Evolutionary conservation across 495 filamentous ascomycete genomes (phyloP).

Genomic region (Xylaria bambusicola): DNA sequence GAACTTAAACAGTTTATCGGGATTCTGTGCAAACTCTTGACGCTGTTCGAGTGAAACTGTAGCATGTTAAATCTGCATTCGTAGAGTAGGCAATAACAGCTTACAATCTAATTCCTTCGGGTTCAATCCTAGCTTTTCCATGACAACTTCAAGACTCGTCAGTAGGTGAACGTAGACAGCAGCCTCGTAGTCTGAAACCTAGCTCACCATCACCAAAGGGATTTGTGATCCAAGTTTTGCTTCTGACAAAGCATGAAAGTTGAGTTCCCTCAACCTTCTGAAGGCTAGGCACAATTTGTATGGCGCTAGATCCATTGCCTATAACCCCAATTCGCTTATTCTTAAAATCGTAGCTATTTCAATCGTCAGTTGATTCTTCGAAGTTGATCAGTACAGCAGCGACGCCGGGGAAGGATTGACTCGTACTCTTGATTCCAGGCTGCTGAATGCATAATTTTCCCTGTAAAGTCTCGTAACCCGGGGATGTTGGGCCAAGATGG

Average conservation of each 20-base stretch:
- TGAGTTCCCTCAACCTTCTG: slow-evolving; percentile 55
- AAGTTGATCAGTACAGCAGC: background rate
- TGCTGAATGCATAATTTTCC: slow-evolving; percentile 60
- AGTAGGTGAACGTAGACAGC: background rate
- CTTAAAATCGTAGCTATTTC: slow-evolving; percentile 46
- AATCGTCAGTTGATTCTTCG: slow-evolving; percentile 4
- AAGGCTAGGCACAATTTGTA: slow-evolving; percentile 70
- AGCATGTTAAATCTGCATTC: background rate
- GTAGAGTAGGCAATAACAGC: slow-evolving; percentile 1
- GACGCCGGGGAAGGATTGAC: background rate
- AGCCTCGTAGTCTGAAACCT: background rate
- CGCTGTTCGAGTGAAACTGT: slow-evolving; percentile 41
- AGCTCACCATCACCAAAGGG: slow-evolving; percentile 41
- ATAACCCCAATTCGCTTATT: slow-evolving; percentile 56
- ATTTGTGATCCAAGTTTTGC: slow-evolving; percentile 64
- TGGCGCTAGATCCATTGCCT: slow-evolving; percentile 65
- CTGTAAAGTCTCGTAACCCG: slow-evolving; percentile 55
- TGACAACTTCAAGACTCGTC: slow-evolving; percentile 21
- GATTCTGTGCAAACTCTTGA: slow-evolving; percentile 32
- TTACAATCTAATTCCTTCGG: slow-evolving; percentile 39
- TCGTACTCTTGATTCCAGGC: slow-evolving; percentile 45
- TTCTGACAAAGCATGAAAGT: slow-evolving; percentile 67
- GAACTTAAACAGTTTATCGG: slow-evolving; percentile 35
- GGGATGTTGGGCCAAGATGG: slow-evolving; percentile 60
- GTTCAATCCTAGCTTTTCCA: slow-evolving; percentile 42